These are phyloP conservation scores for Monilinia aucupariae DNA, from an alignment of 2,329 filamentous ascomycete species.

Conservation along the genomic window DNA sequence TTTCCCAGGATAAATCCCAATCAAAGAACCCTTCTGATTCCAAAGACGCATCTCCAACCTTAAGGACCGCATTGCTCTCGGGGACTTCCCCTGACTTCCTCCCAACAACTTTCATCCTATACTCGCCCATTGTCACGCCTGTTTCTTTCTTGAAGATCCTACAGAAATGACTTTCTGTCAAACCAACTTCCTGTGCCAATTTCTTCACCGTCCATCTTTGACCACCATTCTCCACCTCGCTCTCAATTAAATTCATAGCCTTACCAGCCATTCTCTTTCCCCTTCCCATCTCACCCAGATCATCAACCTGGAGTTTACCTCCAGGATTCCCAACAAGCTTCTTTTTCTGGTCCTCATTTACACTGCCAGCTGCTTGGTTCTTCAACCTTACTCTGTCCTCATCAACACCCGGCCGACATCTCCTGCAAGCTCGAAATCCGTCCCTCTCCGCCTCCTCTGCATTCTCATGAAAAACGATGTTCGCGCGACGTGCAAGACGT, in stretches of 20 bases:
- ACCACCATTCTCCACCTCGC: not conserved
- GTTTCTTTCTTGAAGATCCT: conserved; percentile 50
- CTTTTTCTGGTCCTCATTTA: too few relatives aligned
- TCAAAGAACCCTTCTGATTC: not conserved
- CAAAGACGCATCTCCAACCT: not conserved
- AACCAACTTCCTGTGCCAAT: conserved; percentile 46
- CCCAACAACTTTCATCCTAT: not conserved
- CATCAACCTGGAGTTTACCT: not conserved
- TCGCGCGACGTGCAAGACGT: conserved; percentile 54
- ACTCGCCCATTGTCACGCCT: conserved; percentile 18
- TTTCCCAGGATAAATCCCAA: not conserved
- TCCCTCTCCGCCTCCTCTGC: not conserved
- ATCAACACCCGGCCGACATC: conserved; percentile 6
- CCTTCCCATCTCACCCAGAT: conserved; percentile 1
- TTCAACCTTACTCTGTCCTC: too few relatives aligned
- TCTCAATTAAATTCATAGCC: not conserved
- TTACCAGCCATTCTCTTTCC: not conserved
- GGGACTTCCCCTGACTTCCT: not conserved
- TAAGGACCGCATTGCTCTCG: too few relatives aligned
- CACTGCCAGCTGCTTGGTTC: too few relatives aligned
- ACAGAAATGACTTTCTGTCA: conserved; percentile 55
- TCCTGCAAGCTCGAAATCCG: conserved; percentile 1
- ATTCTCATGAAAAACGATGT: conserved; percentile 49
- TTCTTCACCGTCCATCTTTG: conserved; percentile 39
- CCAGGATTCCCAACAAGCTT: not conserved